These are phyloP conservation scores for Cercospora brassicicola DNA, from an alignment of 2,329 filamentous ascomycete species.

Conservation along the genomic window DNA sequence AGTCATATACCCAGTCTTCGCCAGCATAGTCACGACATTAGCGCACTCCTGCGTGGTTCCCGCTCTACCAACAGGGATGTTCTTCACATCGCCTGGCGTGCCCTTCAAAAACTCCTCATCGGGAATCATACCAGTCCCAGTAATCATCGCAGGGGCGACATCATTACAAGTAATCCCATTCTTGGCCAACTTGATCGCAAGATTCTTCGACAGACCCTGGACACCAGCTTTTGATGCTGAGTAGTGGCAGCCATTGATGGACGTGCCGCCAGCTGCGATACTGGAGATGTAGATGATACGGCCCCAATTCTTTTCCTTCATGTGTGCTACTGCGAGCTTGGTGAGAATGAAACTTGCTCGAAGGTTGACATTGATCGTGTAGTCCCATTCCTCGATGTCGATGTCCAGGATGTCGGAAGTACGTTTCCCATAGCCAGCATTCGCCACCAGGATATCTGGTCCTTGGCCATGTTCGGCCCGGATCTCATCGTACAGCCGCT, in stretches of 20 bases:
- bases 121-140: slow-evolving; percentile 58
- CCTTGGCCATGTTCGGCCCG: slow-evolving; percentile 52
- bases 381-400: slow-evolving; percentile 63
- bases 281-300: slow-evolving; percentile 65
- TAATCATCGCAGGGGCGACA: slow-evolving; percentile 69
- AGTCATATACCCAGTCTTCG: slow-evolving; percentile 57
- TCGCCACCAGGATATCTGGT: slow-evolving; percentile 65
- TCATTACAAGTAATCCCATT: slow-evolving; percentile 67
- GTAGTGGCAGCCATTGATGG: slow-evolving; percentile 54
- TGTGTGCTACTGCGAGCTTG: slow-evolving; percentile 61
- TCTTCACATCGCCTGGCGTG: slow-evolving; percentile 57
- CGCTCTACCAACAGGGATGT: slow-evolving; percentile 60
- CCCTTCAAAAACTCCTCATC: slow-evolving; percentile 49
- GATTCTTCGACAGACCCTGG: slow-evolving; percentile 64
- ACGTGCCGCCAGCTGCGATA: slow-evolving; percentile 63
- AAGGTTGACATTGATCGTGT: slow-evolving; percentile 63
- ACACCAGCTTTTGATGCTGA: slow-evolving; percentile 48
- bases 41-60: slow-evolving; percentile 61
- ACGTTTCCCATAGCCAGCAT: slow-evolving; percentile 66
- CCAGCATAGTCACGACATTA: slow-evolving; percentile 62
- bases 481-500: slow-evolving; percentile 57
- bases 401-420: slow-evolving; percentile 56
- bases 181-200: slow-evolving; percentile 60
- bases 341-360: slow-evolving; percentile 63
- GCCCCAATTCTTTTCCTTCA: slow-evolving; percentile 62